Base-by-base conservation (phyloP, 306 rosid genomes). In the Dryas drummondii region DNA sequence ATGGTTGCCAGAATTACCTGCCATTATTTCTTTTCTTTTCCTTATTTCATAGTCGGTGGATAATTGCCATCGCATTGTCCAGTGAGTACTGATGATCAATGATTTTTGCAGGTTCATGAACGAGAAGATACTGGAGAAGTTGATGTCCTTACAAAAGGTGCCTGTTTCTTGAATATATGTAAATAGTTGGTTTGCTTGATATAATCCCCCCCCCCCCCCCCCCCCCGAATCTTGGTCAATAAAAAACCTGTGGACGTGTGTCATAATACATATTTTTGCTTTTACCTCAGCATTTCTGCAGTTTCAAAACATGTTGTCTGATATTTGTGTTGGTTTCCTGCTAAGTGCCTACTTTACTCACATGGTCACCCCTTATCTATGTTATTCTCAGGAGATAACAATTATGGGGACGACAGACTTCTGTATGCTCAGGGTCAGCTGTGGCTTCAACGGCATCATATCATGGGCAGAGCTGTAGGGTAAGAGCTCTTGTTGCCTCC, bases 401-500 rank as follows among this genome's bases (percentile, higher is more conserved):
- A 93, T 72, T 82, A 89, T 32, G 96, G 88, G 65, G 98, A 93
- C 82, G 98, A 93, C 82, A 85, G 98, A 81, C 90, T 93, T 40
- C 84, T 93, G 78, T 93, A 93, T 83, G 97, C 96, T 76, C 88
- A 89, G 3, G 98, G 97, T 79, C 98, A 93, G 80, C 91, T 89
- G 60, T 93, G 98, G 98, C 91, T 93, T 54, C 89, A 89, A 56
- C 79, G 92, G 70, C 98, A 91, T 80, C 98, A 93, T 78, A 91
- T 93, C 67, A 93, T 93, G 97, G 98, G 98, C 17, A 89, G 96
- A 91, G 98, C 98, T 40, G 90, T 91, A 1, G 98, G 98, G 98
- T 93, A 79, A 83, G 66, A 69, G 61, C 37, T 72, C 57, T 72
- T 17, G 64, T 56, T 44, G 44, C 59, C 13, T 14, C 49, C 6